Conservation (phyloP, 495 filamentous ascomycete genomes). For the Tuber indicum region DNA sequence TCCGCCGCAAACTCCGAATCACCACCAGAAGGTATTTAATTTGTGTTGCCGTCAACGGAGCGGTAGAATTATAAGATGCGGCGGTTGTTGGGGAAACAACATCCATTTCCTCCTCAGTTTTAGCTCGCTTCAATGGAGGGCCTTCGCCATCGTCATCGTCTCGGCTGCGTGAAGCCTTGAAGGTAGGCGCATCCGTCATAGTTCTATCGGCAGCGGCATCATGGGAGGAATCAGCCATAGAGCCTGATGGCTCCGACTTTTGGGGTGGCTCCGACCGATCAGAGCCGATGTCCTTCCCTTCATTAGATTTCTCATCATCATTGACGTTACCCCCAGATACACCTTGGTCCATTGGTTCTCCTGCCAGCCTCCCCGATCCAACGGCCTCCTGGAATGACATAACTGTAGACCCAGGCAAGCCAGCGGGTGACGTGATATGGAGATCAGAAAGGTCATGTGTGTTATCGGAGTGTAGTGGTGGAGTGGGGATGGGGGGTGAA, state of each 20-base stretch:
- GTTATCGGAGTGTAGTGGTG: conserved; percentile 40
- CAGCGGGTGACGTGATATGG: conserved; percentile 41
- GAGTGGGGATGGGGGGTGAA: conserved; percentile 41
- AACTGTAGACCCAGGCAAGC: conserved; percentile 19
- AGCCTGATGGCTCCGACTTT: conserved; percentile 20
- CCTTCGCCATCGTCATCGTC: conserved; percentile 66
- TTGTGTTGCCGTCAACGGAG: conserved; percentile 48
- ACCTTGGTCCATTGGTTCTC: neutral
- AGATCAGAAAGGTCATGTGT: conserved; percentile 41
- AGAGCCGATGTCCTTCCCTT: neutral
- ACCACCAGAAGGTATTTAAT: conserved; percentile 48
- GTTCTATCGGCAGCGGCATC: conserved; percentile 21
- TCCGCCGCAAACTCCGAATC: conserved; percentile 71
- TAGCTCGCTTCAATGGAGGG: conserved; percentile 69
- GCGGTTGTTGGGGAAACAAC: conserved; percentile 26
- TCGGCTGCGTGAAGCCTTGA: conserved; percentile 44
- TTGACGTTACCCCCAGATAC: conserved; percentile 6
- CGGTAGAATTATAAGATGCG: conserved; percentile 27
- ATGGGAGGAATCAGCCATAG: conserved; percentile 13
- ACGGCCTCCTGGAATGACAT: conserved; percentile 28
- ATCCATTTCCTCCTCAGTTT: conserved; percentile 50
- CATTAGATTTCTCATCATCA: conserved; percentile 8
- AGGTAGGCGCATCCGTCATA: conserved; percentile 33
- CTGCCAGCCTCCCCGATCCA: conserved; percentile 5
- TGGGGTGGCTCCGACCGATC: conserved; percentile 4